Conservation (phyloP, 2,329 filamentous ascomycete genomes). For the Penicillium palitans region DNA sequence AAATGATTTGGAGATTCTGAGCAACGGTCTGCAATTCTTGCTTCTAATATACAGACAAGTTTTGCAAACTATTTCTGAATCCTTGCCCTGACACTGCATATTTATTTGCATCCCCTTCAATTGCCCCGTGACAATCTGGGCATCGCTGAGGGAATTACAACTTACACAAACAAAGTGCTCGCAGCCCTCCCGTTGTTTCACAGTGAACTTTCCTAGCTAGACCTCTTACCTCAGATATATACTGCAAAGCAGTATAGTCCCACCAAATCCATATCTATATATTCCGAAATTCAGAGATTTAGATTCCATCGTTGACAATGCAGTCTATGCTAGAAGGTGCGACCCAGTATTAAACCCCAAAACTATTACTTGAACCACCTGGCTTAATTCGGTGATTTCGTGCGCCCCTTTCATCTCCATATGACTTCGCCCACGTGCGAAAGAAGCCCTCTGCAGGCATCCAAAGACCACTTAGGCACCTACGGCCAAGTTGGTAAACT, state of each 20-base stretch:
- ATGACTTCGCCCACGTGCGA: too few relatives aligned
- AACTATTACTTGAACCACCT: neutral
- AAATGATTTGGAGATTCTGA: neutral
- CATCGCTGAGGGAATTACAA: neutral
- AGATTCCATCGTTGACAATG: neutral
- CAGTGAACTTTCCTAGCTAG: neutral
- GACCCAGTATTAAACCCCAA: neutral
- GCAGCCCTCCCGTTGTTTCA: neutral
- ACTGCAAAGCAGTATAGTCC: neutral
- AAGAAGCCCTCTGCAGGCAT: too few relatives aligned
- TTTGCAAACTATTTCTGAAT: neutral
- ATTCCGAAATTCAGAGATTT: too few relatives aligned
- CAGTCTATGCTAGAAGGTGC: neutral
- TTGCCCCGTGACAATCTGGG: neutral
- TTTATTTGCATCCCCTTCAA: neutral
- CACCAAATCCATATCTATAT: neutral
- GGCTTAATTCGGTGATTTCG: too few relatives aligned
- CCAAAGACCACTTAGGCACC: too few relatives aligned
- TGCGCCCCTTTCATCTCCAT: too few relatives aligned
- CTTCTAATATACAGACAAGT: neutral
- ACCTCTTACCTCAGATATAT: neutral
- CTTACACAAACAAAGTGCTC: neutral
- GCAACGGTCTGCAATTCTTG: neutral
- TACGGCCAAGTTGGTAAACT: too few relatives aligned
- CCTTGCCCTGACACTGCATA: neutral